Evolutionary conservation across 495 filamentous ascomycete species (phyloP).

Genomic region (Sordaria brevicollis): DNA sequence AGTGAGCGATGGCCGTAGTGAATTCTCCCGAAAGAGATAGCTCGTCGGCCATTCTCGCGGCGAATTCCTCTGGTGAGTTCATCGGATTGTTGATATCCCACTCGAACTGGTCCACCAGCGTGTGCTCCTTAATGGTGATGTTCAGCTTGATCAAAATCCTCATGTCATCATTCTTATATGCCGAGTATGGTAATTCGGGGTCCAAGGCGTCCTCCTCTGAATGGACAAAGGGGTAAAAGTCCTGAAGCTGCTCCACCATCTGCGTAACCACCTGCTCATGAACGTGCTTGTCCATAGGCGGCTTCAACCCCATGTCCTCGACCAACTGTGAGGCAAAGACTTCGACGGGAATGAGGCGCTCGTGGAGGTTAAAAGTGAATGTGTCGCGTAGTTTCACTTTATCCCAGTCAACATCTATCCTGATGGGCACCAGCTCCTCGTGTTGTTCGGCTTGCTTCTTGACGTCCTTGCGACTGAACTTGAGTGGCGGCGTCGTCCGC

Average conservation of each 20-base stretch:
- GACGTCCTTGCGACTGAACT: slow-evolving; percentile 65
- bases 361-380: slow-evolving; percentile 97
- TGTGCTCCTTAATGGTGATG: slow-evolving; percentile 93
- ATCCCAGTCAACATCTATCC: slow-evolving; percentile 90
- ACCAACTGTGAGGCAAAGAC: slow-evolving; percentile 80
- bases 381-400: slow-evolving; percentile 94
- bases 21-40: slow-evolving; percentile 93
- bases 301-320: slow-evolving; percentile 73
- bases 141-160: slow-evolving; percentile 89
- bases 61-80: slow-evolving; percentile 93
- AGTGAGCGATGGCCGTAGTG: slow-evolving; percentile 93
- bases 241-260: slow-evolving; percentile 80
- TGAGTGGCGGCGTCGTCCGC: slow-evolving; percentile 58
- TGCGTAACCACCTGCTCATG: slow-evolving; percentile 68
- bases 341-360: slow-evolving; percentile 66
- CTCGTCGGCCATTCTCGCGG: slow-evolving; percentile 75
- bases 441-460: slow-evolving; percentile 76
- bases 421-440: slow-evolving; percentile 83
- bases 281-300: slow-evolving; percentile 56
- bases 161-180: slow-evolving; percentile 99
- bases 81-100: slow-evolving; percentile 95
- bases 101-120: slow-evolving; percentile 93
- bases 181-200: slow-evolving; percentile 78
- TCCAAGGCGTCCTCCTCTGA: slow-evolving; percentile 87
- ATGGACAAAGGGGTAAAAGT: slow-evolving; percentile 84